Evolutionary conservation across 768 basidiomycete genomes (phyloP).

Genomic region (Lentinula boryana): DNA sequence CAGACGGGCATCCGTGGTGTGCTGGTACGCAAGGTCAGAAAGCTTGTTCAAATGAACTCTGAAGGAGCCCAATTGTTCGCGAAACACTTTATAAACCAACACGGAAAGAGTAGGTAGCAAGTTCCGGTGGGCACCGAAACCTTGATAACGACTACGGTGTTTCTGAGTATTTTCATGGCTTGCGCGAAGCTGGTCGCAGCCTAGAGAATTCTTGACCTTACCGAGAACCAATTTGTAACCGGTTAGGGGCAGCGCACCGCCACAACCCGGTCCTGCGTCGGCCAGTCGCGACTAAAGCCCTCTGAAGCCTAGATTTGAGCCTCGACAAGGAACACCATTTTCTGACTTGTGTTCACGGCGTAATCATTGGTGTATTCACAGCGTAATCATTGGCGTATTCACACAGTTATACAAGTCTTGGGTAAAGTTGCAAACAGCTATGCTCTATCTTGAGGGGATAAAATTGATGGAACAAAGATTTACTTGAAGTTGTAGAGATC

Average conservation of each 20-base stretch:
- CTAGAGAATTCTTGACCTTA: constrained; percentile 3
- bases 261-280: not conserved
- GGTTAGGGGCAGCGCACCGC: not conserved
- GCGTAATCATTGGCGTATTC: no score
- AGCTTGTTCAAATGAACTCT: not conserved
- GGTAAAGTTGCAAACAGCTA: no score
- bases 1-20: constrained; percentile 39
- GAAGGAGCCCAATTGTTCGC: not conserved
- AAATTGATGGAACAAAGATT: no score
- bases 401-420: no score
- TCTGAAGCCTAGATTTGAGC: not conserved
- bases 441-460: no score
- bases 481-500: no score
- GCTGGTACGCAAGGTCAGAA: not conserved
- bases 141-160: not conserved
- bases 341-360: no score
- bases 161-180: not conserved
- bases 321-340: no score
- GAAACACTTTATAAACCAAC: constrained; percentile 1
- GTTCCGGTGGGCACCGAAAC: not conserved
- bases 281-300: not conserved
- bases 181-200: not conserved
- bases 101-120: not conserved
- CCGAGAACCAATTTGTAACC: not conserved
- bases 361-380: no score